Base-by-base conservation (phyloP, 1,139 yeast species). In the Saccharomyces pastorianus region DNA sequence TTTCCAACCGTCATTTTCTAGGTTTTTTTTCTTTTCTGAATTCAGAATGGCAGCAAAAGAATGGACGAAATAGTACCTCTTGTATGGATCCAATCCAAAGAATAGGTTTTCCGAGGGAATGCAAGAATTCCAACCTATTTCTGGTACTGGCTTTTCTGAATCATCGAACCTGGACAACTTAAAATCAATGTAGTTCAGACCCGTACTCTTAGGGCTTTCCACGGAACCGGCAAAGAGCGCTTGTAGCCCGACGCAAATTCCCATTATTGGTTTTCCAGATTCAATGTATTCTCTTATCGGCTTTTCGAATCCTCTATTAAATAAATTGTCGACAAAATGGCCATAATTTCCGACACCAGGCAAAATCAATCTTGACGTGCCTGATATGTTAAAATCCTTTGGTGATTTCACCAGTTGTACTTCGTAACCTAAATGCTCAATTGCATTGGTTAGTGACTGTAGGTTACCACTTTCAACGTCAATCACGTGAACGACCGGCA, bases 261-360 rank as follows among this genome's bases (percentile, higher is more conserved):
- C 99, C 96, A 93, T 88, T 44, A 93, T 73, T 11, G 95, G 86
- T 62, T 83, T 81, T 0, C 96, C 97, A 20, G 86, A 76, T 6
- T 74, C 71, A 49, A 90, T 82, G 64, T 88, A 90, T 50, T 77
- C 71, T 52, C 71, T 73, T 34, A 93, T 74, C 0, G 95, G 95
- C 34, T 75, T 79, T 11, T 77, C 81, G 55, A 93, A 81, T 0
- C 83, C 81, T 57, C 87, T 77, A 2, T 75, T 75, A 53, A 77
- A 78, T 52, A 93, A 71, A 62, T 87, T 82, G 53, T 80, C 81
- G 58, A 90, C 89, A 68, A 93, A 91, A 69, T 93, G 98, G 46
- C 96, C 99, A 70, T 83, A 93, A 68, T 90, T 91, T 28, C 99
- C 99, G 5, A 93, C 99, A 27, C 99, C 99, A 13, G 99, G 99